These are phyloP conservation scores for Claviceps maximensis DNA, from an alignment of 2,329 filamentous ascomycete genomes.

Conservation along the genomic window DNA sequence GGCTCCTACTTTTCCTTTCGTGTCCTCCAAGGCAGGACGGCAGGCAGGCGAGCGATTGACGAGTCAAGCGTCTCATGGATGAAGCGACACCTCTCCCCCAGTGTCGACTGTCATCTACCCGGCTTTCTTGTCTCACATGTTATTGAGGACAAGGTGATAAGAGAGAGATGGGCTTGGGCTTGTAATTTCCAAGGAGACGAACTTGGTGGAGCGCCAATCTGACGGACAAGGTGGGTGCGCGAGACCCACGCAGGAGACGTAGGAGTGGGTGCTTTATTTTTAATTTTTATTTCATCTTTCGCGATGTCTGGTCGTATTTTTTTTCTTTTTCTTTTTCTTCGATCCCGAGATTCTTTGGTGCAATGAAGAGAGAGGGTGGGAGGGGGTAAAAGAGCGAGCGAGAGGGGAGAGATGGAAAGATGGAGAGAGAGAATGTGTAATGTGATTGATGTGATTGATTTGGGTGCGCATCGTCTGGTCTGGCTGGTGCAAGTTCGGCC, in stretches of 20 bases:
- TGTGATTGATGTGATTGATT: too few relatives aligned
- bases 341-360: not conserved
- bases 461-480: too few relatives aligned
- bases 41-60: too few relatives aligned
- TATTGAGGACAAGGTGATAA: too few relatives aligned
- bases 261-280: not conserved
- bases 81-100: not conserved
- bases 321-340: not conserved
- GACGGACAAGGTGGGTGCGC: not conserved
- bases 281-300: not conserved
- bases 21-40: not conserved
- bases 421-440: too few relatives aligned
- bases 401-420: too few relatives aligned
- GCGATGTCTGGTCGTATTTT: not conserved
- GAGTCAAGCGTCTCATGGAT: not conserved
- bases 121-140: not conserved
- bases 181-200: not conserved
- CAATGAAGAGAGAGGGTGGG: not conserved
- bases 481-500: too few relatives aligned
- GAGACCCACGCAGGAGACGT: not conserved
- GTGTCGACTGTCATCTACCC: not conserved
- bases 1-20: not conserved
- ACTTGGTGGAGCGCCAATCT: not conserved
- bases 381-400: too few relatives aligned
- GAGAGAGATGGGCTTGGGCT: not conserved